Evolutionary conservation across 768 basidiomycete genomes (phyloP), one percentile per base, ranked within the genome.

Genomic region (Rhodotorula graminis): DNA sequence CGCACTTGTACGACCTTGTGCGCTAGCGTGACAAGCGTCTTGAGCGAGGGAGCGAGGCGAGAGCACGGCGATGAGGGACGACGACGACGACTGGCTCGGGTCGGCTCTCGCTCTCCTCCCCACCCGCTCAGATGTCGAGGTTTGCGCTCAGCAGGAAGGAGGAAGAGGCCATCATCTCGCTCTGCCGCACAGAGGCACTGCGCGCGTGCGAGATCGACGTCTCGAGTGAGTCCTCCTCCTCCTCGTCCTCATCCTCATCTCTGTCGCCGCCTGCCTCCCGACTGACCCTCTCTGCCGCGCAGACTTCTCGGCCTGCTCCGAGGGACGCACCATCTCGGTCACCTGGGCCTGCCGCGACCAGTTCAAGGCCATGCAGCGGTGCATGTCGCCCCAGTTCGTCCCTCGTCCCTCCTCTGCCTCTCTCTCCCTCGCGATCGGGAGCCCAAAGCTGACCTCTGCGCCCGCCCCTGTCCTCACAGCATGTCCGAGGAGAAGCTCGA

Each of bases 281-380:
- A 31, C 15, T 56, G 29, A 56, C 55, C 18, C n/a, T 29, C 25
- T 40, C 52, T 14, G 16, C 21, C 18, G 21, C 40, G 50, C 53
- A 75, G 74, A 53, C 25, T 75, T 75, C 44, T 64, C 74, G 18
- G 63, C 67, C 12, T 75, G 74, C 55, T 70, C 70, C 1, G 61
- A 65, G 37, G 76, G 76, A 12, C 52, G 72, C 25, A 76, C 76
- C 40, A 59, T 76, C 31, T 71, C 69, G 31, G 76, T 76, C 33
- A 66, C 60, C 11, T 73, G 72, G 76, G 42, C 57, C 9, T 76
- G 76, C 47, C 55, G 76, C 21, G 44, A 63, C 25, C 59, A 70
- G 69, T 73, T 76, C 70, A 62, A 61, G n/a, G 64, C 60, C 23
- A 76, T 76, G 76, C 72, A 76, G 57, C 44, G 31, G 11, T 76